phyloP scores from a whole-genome alignment of 768 basidiomycete species.

The Suillus weaverae region DNA sequence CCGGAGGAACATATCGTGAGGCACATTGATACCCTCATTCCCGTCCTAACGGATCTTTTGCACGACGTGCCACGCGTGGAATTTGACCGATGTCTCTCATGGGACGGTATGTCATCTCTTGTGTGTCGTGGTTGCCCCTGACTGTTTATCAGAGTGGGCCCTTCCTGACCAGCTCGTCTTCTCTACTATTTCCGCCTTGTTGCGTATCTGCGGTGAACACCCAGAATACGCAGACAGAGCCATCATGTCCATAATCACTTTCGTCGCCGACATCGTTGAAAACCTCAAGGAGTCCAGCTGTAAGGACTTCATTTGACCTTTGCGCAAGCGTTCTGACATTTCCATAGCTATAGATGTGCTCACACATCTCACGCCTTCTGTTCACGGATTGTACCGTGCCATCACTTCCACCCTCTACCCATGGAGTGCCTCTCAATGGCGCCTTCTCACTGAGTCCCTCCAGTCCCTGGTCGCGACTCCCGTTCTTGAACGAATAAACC shows the following conservation, averaged over 20 bases:
- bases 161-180: conserved; percentile 83
- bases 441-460: conserved; percentile 50
- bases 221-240: conserved; percentile 48
- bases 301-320: conserved; percentile 35
- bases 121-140: neutral
- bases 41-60: conserved; percentile 65
- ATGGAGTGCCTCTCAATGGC: conserved; percentile 73
- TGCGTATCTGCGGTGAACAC: conserved; percentile 61
- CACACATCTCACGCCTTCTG: conserved; percentile 72
- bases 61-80: conserved; percentile 72
- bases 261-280: conserved; percentile 57
- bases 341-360: conserved; percentile 65
- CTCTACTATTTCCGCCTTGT: conserved; percentile 73
- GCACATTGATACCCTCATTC: conserved; percentile 54
- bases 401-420: conserved; percentile 75
- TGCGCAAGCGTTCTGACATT: neutral
- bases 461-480: conserved; percentile 62
- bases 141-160: conserved; percentile 67
- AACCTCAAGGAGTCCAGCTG: conserved; percentile 54
- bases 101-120: conserved; percentile 59
- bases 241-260: conserved; percentile 58
- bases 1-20: conserved; percentile 50
- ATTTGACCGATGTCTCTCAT: conserved; percentile 76
- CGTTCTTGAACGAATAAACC: conserved; percentile 72
- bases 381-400: conserved; percentile 87